A percentile compares a stretch with the other conserved stretches of the same genome.
These are phyloP conservation scores for Chlamydomonas applanata DNA, from an alignment of 139 green algal species.

Conservation along the genomic window DNA sequence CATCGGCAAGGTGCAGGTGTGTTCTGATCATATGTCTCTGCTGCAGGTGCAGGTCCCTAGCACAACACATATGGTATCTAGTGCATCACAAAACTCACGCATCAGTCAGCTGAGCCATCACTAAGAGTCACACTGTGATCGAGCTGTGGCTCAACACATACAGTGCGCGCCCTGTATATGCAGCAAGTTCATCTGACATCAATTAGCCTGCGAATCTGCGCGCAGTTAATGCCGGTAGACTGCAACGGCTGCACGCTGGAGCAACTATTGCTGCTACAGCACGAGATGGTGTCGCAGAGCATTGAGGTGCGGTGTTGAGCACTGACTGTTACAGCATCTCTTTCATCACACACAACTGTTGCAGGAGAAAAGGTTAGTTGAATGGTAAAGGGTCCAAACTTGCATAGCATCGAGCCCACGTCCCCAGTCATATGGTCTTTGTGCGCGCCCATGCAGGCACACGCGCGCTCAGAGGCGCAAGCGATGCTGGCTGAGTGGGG, in stretches of 20 bases:
- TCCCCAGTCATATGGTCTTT: neutral
- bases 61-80: no score
- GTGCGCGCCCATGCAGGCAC: neutral
- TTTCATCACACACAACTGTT: neutral
- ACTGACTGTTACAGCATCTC: neutral
- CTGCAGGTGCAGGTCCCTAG: no score
- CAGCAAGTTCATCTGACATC: no score
- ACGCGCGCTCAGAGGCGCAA: neutral
- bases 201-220: neutral
- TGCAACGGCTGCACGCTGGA: neutral
- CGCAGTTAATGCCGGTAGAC: neutral
- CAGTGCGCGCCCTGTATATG: no score
- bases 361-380: no score
- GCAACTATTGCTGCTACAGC: neutral
- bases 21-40: neutral
- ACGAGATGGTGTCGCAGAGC: neutral
- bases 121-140: no score
- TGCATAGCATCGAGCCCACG: neutral
- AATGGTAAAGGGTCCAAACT: no score
- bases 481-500: constrained; percentile 1
- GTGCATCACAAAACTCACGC: no score
- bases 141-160: no score
- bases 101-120: no score
- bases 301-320: neutral
- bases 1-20: constrained; percentile 21